These are phyloP conservation scores for Xanthoparmelia taractica DNA, from an alignment of 495 filamentous ascomycete genomes.

Conservation along the genomic window DNA sequence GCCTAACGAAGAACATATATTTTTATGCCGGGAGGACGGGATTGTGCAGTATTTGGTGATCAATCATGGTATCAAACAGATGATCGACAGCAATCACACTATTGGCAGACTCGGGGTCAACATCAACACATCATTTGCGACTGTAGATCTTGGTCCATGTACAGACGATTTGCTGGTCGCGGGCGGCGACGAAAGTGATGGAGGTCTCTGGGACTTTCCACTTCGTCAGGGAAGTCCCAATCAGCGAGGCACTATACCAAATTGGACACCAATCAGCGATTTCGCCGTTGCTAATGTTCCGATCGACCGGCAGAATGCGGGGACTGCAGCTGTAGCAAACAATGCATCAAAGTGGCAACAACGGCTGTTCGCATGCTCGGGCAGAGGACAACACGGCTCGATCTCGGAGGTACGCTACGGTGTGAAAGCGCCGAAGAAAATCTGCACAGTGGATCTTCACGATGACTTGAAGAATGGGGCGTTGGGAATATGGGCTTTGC, in stretches of 20 bases:
- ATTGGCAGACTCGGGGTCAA: slow-evolving; percentile 55
- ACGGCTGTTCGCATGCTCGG: slow-evolving; percentile 52
- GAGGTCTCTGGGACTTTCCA: slow-evolving; percentile 65
- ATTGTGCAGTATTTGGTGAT: slow-evolving; percentile 38
- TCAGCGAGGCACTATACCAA: slow-evolving; percentile 55
- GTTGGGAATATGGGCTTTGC: slow-evolving; percentile 40
- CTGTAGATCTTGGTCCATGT: slow-evolving; percentile 38
- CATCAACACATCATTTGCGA: slow-evolving; percentile 61
- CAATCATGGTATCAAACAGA: slow-evolving; percentile 8
- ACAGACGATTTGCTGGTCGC: slow-evolving; percentile 70
- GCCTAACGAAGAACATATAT: slow-evolving; percentile 53
- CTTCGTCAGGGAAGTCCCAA: slow-evolving; percentile 34
- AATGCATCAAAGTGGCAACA: slow-evolving; percentile 26
- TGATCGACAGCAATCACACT: slow-evolving; percentile 42
- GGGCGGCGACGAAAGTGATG: slow-evolving; percentile 74
- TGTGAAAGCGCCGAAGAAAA: slow-evolving; percentile 52
- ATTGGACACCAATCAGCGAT: slow-evolving; percentile 79
- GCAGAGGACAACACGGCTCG: slow-evolving; percentile 50
- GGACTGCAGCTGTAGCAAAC: background rate
- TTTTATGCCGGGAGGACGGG: slow-evolving; percentile 74
- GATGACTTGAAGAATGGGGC: slow-evolving; percentile 40
- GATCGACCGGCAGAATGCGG: background rate
- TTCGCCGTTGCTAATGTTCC: slow-evolving; percentile 42
- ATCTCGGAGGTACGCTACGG: slow-evolving; percentile 67
- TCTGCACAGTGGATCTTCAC: slow-evolving; percentile 35